Base-by-base conservation (phyloP, 768 basidiomycete species). In the Rhodotorula diobovata region DNA sequence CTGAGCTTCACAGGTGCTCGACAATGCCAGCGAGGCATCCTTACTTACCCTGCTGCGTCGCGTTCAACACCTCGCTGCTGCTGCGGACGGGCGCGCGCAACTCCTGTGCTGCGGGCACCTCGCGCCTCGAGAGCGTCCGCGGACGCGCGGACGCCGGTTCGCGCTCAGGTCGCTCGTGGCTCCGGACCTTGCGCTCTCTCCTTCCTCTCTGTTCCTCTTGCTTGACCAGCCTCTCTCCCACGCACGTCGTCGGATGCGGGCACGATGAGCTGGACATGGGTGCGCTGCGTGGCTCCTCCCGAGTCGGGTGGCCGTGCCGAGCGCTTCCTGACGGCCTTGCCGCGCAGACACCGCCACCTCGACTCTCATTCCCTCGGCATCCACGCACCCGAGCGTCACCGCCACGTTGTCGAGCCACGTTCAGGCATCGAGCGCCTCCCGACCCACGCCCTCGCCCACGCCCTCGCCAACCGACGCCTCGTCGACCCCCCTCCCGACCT, bases 1-100 rank as follows among this genome's bases (percentile, higher is more conserved):
- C 21, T 11, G 20, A 43, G 14, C 63, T 65, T 65, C 63, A 65
- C 63, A 65, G 63, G 63, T 25, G 45, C 25, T 45, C 45, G 55
- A 65, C 7, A 65, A 35, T 5, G 25, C 25, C 20, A n/a, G n/a
- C 12, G 28, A 4, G 3, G 28, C 58, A 30, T 34, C 59, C 30
- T 32, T 21, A 18, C 34, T 34, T 18, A 15, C 58, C 25, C 5
- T 60, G 20, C 41, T 45, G 30, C 20, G 30, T 30, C 32, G 20
- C 6, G 6, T 18, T 9, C 11, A 25, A 23, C 39, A 6, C 23
- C 37, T 43, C 39, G 18, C 55, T 23, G 34, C 35, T 57, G 8
- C 37, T 10, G 28, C 25, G 39, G n/a, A n/a, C n/a, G n/a, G n/a
- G n/a, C n/a, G n/a, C n/a, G n/a, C n/a, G n/a, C n/a, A n/a, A n/a